These are phyloP conservation scores for Penicillium robsamsonii DNA, from an alignment of 495 filamentous ascomycete genomes.

Conservation along the genomic window DNA sequence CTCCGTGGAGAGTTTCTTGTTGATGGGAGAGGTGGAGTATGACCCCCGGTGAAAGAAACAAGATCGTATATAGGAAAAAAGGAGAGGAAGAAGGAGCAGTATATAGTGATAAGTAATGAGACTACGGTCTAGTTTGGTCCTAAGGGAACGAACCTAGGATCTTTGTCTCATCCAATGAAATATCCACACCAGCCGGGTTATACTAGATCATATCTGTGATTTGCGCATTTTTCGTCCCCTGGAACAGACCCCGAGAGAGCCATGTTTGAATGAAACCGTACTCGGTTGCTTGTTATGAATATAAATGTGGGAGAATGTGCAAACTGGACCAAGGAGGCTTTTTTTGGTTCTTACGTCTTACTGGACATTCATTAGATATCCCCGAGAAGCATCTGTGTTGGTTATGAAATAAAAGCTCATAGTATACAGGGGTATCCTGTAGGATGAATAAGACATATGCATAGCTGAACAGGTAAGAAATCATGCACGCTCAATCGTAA, in stretches of 20 bases:
- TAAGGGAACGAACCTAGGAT: not conserved
- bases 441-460: not conserved
- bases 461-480: not conserved
- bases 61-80: not conserved
- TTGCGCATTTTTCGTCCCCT: too few species aligned
- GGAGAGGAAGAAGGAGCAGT: not conserved
- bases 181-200: too few species aligned
- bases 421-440: conserved; percentile 8
- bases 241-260: too few species aligned
- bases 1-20: conserved; percentile 20
- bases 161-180: not conserved
- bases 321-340: not conserved
- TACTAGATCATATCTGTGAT: too few species aligned
- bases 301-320: not conserved
- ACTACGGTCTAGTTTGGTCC: not conserved
- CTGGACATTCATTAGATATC: not conserved
- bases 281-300: not conserved
- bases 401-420: not conserved
- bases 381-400: not conserved
- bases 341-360: not conserved
- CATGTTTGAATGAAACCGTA: too few species aligned
- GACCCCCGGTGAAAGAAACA: conserved; percentile 2
- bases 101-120: not conserved
- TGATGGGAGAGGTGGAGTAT: conserved; percentile 18
- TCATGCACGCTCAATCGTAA: conserved; percentile 39